Evolutionary conservation across 495 filamentous ascomycete genomes (phyloP).

Genomic region (Podospora anserina): DNA sequence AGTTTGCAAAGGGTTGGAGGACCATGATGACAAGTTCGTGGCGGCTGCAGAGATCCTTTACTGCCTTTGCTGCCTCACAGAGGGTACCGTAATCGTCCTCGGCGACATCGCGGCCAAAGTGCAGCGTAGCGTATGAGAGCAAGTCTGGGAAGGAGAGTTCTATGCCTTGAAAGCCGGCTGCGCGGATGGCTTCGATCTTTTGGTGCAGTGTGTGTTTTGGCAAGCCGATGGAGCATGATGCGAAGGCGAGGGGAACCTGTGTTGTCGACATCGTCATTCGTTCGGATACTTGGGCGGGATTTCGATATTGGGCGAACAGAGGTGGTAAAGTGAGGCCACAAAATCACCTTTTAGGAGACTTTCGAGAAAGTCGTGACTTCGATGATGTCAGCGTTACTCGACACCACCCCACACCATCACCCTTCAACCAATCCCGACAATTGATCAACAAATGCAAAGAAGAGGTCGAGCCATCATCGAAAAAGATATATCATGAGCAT

Average conservation of each 20-base stretch:
- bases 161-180: constrained; percentile 65
- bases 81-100: constrained; percentile 57
- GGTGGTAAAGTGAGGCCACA: background rate
- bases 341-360: background rate
- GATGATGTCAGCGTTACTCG: background rate
- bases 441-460: background rate
- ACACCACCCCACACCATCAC: background rate
- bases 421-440: background rate
- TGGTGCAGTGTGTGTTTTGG: constrained; percentile 53
- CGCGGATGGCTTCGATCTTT: constrained; percentile 64
- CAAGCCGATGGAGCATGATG: constrained; percentile 25
- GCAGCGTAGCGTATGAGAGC: constrained; percentile 54
- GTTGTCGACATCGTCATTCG: background rate
- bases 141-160: constrained; percentile 77
- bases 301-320: background rate
- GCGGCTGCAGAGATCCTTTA: constrained; percentile 52
- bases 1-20: constrained; percentile 76
- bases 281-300: too few relatives aligned
- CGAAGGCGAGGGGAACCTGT: constrained; percentile 15
- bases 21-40: constrained; percentile 62
- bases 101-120: constrained; percentile 49
- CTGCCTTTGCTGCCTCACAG: constrained; percentile 46
- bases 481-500: too few relatives aligned
- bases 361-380: background rate
- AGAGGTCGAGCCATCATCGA: background rate